These are phyloP conservation scores for Fusarium sp. DNA, from an alignment of 2,329 filamentous ascomycete species.

Conservation along the genomic window DNA sequence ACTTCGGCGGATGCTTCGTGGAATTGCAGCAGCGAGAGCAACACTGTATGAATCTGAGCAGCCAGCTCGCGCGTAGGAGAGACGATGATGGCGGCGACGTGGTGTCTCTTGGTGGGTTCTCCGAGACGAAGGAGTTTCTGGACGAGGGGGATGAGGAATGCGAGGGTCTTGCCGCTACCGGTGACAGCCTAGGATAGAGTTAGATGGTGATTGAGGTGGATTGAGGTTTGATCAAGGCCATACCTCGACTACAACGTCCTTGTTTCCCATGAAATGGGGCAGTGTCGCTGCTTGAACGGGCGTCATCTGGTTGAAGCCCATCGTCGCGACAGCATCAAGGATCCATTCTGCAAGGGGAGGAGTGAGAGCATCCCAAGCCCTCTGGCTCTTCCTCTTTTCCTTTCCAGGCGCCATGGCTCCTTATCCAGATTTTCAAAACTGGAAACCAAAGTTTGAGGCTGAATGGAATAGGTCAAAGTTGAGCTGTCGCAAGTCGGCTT, in stretches of 20 bases:
- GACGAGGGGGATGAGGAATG: conserved; percentile 83
- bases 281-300: conserved; percentile 94
- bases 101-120: conserved; percentile 85
- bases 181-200: conserved; percentile 71
- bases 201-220: not conserved
- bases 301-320: conserved; percentile 88
- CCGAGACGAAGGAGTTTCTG: conserved; percentile 81
- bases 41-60: conserved; percentile 84
- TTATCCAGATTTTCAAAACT: not conserved
- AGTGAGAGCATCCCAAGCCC: conserved; percentile 55
- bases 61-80: conserved; percentile 91
- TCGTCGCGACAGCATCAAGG: conserved; percentile 79
- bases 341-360: conserved; percentile 70
- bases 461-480: conserved; percentile 1
- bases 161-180: conserved; percentile 87
- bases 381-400: conserved; percentile 54
- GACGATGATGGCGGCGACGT: conserved; percentile 89
- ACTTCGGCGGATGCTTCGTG: conserved; percentile 78
- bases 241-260: conserved; percentile 89
- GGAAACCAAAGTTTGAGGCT: not conserved
- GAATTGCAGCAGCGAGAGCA: conserved; percentile 79
- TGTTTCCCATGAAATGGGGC: conserved; percentile 86
- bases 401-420: conserved; percentile 47
- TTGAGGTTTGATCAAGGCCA: not conserved
- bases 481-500: conserved; percentile 20